Conservation (phyloP, 495 filamentous ascomycete genomes). For the Aspergillus affinis region DNA sequence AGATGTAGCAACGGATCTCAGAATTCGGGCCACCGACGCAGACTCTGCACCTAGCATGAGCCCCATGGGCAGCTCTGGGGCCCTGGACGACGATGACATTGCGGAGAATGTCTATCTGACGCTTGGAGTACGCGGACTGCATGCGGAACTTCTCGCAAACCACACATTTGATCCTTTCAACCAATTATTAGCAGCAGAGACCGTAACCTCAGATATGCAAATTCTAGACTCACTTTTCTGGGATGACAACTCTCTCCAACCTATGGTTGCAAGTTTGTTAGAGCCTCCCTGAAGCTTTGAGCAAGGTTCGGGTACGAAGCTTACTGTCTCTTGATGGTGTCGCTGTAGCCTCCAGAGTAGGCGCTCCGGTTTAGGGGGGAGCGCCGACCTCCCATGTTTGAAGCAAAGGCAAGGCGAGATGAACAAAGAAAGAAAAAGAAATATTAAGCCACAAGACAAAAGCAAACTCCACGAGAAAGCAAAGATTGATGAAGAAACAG, state of each 20-base stretch:
- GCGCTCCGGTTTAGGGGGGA: slow-evolving; percentile 7
- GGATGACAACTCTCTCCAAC: slow-evolving; percentile 25
- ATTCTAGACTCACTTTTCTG: slow-evolving; percentile 27
- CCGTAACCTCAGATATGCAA: background rate
- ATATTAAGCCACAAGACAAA: background rate
- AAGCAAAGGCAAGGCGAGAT: background rate
- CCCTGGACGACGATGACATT: slow-evolving; percentile 24
- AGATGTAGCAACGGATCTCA: slow-evolving; percentile 46
- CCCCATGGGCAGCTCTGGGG: slow-evolving; percentile 6
- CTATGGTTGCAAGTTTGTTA: slow-evolving; percentile 14
- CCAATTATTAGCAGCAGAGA: slow-evolving; percentile 7
- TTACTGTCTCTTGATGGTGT: slow-evolving; percentile 27
- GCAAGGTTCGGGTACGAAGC: background rate
- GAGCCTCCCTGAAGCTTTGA: background rate
- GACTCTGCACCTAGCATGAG: slow-evolving; percentile 19
- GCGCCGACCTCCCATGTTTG: background rate
- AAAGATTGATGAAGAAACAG: background rate
- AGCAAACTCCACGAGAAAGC: background rate
- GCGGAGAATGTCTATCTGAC: slow-evolving; percentile 40
- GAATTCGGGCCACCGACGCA: slow-evolving; percentile 28
- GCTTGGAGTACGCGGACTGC: slow-evolving; percentile 44
- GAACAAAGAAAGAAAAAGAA: background rate
- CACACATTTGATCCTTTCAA: slow-evolving; percentile 47
- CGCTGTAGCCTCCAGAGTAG: slow-evolving; percentile 32
- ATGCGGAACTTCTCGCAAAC: slow-evolving; percentile 44